Conservation (phyloP, 2,329 filamentous ascomycete species). For the Phaeosphaeriaceae sp. region DNA sequence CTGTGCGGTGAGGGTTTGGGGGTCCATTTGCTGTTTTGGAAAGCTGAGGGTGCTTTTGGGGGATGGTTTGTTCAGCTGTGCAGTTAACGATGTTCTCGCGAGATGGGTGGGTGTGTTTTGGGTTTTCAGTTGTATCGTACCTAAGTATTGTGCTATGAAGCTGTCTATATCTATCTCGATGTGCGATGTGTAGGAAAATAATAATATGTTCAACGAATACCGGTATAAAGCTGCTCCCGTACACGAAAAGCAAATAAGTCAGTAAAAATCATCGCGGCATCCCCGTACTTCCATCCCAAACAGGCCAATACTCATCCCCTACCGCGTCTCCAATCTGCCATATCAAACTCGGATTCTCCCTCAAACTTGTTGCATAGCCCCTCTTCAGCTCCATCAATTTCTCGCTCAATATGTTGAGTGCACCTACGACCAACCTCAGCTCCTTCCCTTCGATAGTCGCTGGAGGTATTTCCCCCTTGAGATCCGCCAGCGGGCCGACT, state of each 20-base stretch:
- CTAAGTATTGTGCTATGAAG: not conserved
- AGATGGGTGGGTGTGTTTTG: not conserved
- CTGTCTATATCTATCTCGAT: not conserved
- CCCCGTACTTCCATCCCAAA: slow-evolving; percentile 17
- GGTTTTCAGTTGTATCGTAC: not conserved
- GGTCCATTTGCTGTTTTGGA: not conserved
- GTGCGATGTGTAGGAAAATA: not conserved
- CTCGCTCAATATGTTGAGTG: slow-evolving; percentile 31
- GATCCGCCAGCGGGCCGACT: slow-evolving; percentile 27
- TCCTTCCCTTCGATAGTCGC: slow-evolving; percentile 33
- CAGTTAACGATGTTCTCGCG: not conserved
- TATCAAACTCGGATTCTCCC: slow-evolving; percentile 35
- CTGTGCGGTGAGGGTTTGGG: slow-evolving; percentile 2
- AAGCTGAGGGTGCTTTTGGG: not conserved
- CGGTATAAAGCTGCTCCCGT: not conserved
- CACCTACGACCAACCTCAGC: slow-evolving; percentile 29
- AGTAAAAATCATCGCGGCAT: slow-evolving; percentile 2
- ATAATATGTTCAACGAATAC: not conserved
- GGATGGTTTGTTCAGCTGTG: not conserved
- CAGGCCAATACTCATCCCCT: slow-evolving; percentile 19
- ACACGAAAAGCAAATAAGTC: not conserved
- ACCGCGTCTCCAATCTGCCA: slow-evolving; percentile 30
- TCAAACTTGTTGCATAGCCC: slow-evolving; percentile 25
- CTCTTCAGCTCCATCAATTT: slow-evolving; percentile 30
- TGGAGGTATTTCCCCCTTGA: slow-evolving; percentile 29